Evolutionary conservation across 2,329 filamentous ascomycete genomes (phyloP), one percentile per base, ranked within the genome.

Genomic region (Aureobasidium sp.): DNA sequence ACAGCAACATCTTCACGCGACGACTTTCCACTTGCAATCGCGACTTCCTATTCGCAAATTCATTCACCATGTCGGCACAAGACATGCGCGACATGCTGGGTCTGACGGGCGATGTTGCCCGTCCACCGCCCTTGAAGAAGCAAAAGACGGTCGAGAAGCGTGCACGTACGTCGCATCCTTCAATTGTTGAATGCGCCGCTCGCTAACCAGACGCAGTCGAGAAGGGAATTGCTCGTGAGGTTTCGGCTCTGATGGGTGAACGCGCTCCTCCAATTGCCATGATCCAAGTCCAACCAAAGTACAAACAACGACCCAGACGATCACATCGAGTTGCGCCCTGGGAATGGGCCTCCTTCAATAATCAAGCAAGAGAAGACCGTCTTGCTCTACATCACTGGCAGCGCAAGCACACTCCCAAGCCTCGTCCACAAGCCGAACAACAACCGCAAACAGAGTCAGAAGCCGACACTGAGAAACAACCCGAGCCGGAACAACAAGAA

Each of bases 61-160:
- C 22, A 29, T 37, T 34, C 45, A 64, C 41, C 15, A 65, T 65
- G 65, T 66, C 65, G 59, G 63, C 65, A 48, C 64, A 73, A 67
- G 91, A 96, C 80, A 85, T 95, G 68, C 90, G 89, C 78, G 91
- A 96, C 74, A 90, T 96, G 72, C 85, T 96, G 71, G 90, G 92
- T 74, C 80, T 96, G 72, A 87, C 87, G 67, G 78, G 77, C 55
- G 79, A 85, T 68, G 87, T 86, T 36, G 76, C 78, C 64, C 69
- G 61, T 70, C 76, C 56, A 70, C 77, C 56, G 77, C 84, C 86
- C 44, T 77, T 83, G 47, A 95, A 94, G 78, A 92, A 93, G 73
- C 85, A 87, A 69, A 91, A 89, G 73, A 78, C 84, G 7, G 78
- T 82, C 17, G 83, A 82, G 51, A 83, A 86, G 66, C 75, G 79